Conservation (phyloP, 108 stramenopile species). For the Epithemia pelagica region DNA sequence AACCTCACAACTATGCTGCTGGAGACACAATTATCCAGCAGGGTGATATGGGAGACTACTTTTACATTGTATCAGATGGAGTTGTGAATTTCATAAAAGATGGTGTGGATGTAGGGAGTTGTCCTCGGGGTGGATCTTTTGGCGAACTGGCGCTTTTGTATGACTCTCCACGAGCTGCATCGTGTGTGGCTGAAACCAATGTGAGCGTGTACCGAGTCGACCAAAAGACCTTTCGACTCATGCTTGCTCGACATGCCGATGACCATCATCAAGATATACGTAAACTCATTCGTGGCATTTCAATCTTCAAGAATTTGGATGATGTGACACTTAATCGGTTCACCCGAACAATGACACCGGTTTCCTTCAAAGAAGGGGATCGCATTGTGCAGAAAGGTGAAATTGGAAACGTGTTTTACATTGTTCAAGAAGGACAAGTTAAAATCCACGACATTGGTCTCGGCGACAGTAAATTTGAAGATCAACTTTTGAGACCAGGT, state of each 20-base stretch:
- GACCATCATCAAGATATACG: neutral
- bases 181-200: slow-evolving; percentile 46
- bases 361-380: slow-evolving; percentile 29
- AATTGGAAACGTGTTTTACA: slow-evolving; percentile 44
- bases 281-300: slow-evolving; percentile 10
- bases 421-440: slow-evolving; percentile 39
- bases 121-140: slow-evolving; percentile 61
- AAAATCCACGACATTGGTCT: slow-evolving; percentile 20
- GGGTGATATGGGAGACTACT: slow-evolving; percentile 83
- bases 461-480: slow-evolving; percentile 15
- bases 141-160: slow-evolving; percentile 93
- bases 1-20: neutral
- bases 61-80: slow-evolving; percentile 73
- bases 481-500: slow-evolving; percentile 20
- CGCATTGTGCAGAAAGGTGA: slow-evolving; percentile 46
- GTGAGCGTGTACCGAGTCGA: slow-evolving; percentile 61
- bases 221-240: slow-evolving; percentile 59
- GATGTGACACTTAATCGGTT: slow-evolving; percentile 12
- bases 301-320: slow-evolving; percentile 16
- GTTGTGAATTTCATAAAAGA: slow-evolving; percentile 57
- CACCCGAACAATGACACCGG: slow-evolving; percentile 23
- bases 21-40: slow-evolving; percentile 62
- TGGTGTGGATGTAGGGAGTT: slow-evolving; percentile 61
- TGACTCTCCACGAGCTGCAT: slow-evolving; percentile 89
- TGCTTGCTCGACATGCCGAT: slow-evolving; percentile 35